Evolutionary conservation across 1,284 basidiomycete species (phyloP), one percentile per base, ranked within the genome.

Genomic region (Pisolithus thermaeus): DNA sequence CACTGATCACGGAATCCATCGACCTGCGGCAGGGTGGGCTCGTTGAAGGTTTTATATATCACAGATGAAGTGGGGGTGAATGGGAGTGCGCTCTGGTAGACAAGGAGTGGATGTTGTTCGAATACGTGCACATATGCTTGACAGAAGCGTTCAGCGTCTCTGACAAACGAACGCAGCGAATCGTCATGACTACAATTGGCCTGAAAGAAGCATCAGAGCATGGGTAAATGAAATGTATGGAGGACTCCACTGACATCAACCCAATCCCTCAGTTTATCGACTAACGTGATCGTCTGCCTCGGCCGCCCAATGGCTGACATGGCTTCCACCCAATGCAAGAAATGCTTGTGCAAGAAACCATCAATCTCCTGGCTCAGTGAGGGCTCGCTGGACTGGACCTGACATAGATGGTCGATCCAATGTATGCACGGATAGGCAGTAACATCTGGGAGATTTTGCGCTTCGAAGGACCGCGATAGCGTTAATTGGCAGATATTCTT

Each of bases 81-180:
- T 5, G 65, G 68, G 27, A 70, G 62, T 14, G 65, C 68, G 9
- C 65, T 60, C 30, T 57, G 56, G 51, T 70, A 70, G 23, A 66
- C 68, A 22, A 66, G 49, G n/a, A 68, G 63, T 8, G 65, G 68
- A 43, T 70, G 68, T 20, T 66, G 63, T 51, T 66, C 68, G 45
- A 68, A 70, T 3, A 53, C 58, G 4, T 63, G 58, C 28, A 57
- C 55, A 50, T 60, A 66, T 3, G 67, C 63, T 44, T 68, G 65
- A 43, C 63, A 67, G 44, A 66, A 66, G 23, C 66, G 66, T 25
- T 61, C 54, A 16, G 61, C 57, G 32, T 69, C 67, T 47, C 52
- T 56, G 22, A 37, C 37, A 44, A 62, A 66, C 7, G 11, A 36
- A 43, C 48, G 5, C 45, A 66, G 52, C 22, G 48, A 51, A 39